Conservation (phyloP, 2,329 filamentous ascomycete species). For the Fusarium acutatum region DNA sequence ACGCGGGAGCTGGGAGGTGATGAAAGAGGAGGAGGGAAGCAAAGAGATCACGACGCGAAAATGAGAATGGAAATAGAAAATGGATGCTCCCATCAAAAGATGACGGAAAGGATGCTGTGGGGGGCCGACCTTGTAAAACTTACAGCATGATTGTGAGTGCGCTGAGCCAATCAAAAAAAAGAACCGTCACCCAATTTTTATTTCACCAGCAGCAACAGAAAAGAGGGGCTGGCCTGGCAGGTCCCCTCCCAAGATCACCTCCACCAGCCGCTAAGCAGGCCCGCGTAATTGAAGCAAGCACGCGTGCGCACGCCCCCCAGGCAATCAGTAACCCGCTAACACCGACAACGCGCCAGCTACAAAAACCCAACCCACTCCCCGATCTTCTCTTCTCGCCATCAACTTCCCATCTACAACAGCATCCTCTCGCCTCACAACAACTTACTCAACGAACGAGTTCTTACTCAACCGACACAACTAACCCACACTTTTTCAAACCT, state of each 20-base stretch:
- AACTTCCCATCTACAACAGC: constrained; percentile 51
- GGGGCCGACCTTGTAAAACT: constrained; percentile 19
- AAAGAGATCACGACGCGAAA: not conserved
- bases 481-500: constrained; percentile 9
- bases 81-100: constrained; percentile 1
- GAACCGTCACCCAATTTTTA: constrained; percentile 32
- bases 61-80: not conserved
- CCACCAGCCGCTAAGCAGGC: constrained; percentile 17
- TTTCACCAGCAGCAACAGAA: constrained; percentile 21
- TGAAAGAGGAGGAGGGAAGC: not conserved
- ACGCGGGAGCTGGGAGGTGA: not conserved
- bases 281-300: constrained; percentile 18
- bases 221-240: constrained; percentile 31
- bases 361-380: constrained; percentile 66
- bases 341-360: constrained; percentile 65
- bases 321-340: constrained; percentile 67
- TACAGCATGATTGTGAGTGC: not conserved
- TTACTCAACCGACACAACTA: constrained; percentile 21
- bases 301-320: constrained; percentile 38
- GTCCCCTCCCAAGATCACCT: constrained; percentile 30
- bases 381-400: constrained; percentile 57
- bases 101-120: constrained; percentile 19
- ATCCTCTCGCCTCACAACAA: constrained; percentile 44
- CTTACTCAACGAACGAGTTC: constrained; percentile 20
- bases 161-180: constrained; percentile 33